Percentiles rank a stretch among this genome's conserved stretches.
phyloP scores from a whole-genome alignment of 257 asterid genomes.

The Gentiana macrophylla region DNA sequence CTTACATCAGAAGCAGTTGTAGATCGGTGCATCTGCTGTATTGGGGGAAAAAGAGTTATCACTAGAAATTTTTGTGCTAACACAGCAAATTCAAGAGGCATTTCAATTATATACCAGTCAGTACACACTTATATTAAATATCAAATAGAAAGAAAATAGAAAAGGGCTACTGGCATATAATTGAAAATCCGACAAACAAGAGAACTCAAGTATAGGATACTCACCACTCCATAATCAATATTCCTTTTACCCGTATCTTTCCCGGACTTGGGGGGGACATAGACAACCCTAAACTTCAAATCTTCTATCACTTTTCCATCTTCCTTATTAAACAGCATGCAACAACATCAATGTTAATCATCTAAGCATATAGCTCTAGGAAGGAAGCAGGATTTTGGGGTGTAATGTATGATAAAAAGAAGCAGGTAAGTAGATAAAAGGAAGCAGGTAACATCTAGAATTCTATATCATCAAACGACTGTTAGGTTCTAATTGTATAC shows the following conservation, averaged over 20 bases:
- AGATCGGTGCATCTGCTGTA: too few species aligned
- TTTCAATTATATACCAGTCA: too few species aligned
- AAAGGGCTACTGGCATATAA: too few species aligned
- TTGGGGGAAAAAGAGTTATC: too few species aligned
- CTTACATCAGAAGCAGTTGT: too few species aligned
- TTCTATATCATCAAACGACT: neutral
- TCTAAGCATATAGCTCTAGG: conserved; percentile 5
- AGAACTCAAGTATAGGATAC: conserved; percentile 6
- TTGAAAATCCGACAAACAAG: too few species aligned
- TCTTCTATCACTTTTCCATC: conserved; percentile 45
- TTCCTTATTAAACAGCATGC: conserved; percentile 60
- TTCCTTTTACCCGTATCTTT: conserved; percentile 11
- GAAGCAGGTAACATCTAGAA: neutral
- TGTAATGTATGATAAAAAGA: too few species aligned
- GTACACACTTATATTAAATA: too few species aligned
- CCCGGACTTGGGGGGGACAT: conserved; percentile 31
- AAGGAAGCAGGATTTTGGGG: neutral
- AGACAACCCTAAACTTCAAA: conserved; percentile 64
- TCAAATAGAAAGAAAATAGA: too few species aligned
- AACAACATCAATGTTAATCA: conserved; percentile 6
- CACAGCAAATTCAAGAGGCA: too few species aligned
- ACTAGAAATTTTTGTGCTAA: too few species aligned
- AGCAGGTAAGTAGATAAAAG: neutral
- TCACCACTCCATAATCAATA: conserved; percentile 25
- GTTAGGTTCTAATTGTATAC: conserved; percentile 22